Conservation (phyloP, 2,329 filamentous ascomycete species). For the Fusarium aywerte region DNA sequence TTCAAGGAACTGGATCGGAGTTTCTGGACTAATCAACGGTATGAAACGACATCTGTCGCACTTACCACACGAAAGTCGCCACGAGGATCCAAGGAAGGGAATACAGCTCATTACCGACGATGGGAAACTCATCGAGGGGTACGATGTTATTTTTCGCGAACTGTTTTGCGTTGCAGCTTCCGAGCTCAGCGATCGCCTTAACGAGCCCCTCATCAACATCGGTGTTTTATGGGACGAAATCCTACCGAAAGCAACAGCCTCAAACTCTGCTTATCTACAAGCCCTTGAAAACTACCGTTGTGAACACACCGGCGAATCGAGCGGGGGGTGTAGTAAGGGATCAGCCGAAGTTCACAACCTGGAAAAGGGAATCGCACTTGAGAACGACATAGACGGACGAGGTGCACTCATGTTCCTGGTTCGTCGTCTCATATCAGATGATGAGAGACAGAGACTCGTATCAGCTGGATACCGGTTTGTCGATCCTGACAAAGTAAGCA, state of each 20-base stretch:
- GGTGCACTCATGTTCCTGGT: slow-evolving; percentile 86
- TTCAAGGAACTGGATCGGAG: slow-evolving; percentile 77
- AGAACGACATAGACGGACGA: slow-evolving; percentile 63
- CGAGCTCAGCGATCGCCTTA: slow-evolving; percentile 74
- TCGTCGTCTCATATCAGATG: slow-evolving; percentile 65
- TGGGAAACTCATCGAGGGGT: slow-evolving; percentile 71
- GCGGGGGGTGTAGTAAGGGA: slow-evolving; percentile 18
- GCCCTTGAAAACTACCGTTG: slow-evolving; percentile 19
- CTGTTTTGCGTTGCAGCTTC: slow-evolving; percentile 83
- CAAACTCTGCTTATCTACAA: slow-evolving; percentile 31
- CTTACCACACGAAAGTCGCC: slow-evolving; percentile 50
- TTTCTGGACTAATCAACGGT: slow-evolving; percentile 73
- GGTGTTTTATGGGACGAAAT: slow-evolving; percentile 82
- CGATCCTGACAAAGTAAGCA: slow-evolving; percentile 71
- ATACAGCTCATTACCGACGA: slow-evolving; percentile 63
- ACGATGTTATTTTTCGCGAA: slow-evolving; percentile 81
- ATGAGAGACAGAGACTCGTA: slow-evolving; percentile 71
- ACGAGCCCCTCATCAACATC: slow-evolving; percentile 68
- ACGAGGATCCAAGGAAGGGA: slow-evolving; percentile 26
- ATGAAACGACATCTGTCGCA: slow-evolving; percentile 76
- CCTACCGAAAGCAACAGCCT: slow-evolving; percentile 67
- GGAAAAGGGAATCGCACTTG: slow-evolving; percentile 53
- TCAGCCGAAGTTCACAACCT: slow-evolving; percentile 44
- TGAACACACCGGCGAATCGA: not conserved
- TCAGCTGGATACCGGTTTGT: slow-evolving; percentile 82